phyloP scores from a whole-genome alignment of 768 basidiomycete genomes.

The Cystobasidium tubakii region DNA sequence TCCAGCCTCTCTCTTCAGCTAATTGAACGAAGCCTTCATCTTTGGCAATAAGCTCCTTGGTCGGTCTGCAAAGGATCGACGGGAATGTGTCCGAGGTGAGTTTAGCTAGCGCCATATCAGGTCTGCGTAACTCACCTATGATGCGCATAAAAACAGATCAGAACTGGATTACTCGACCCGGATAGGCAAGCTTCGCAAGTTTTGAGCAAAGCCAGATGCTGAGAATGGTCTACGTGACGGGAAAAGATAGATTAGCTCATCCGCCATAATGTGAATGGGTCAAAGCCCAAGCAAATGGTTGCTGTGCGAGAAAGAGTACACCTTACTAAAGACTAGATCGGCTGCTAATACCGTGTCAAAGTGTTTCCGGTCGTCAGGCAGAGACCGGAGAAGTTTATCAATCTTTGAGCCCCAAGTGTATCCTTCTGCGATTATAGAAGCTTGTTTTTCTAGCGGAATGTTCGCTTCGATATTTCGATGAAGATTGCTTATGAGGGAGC shows the following conservation, averaged over 20 bases:
- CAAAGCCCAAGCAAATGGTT: no score
- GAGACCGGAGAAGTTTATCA: slow-evolving; percentile 52
- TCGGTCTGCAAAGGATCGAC: neutral
- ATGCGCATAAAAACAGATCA: slow-evolving; percentile 45
- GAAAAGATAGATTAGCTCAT: neutral
- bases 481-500: slow-evolving; percentile 68
- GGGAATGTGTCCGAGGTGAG: neutral
- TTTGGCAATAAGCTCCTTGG: slow-evolving; percentile 32
- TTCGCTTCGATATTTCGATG: slow-evolving; percentile 63
- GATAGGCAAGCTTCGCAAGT: slow-evolving; percentile 58
- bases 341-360: slow-evolving; percentile 83
- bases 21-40: slow-evolving; percentile 40
- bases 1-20: slow-evolving; percentile 42
- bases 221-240: slow-evolving; percentile 40
- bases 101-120: neutral
- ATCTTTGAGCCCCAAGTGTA: slow-evolving; percentile 74
- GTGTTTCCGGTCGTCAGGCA: slow-evolving; percentile 28
- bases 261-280: neutral
- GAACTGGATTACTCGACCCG: neutral
- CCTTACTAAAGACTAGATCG: slow-evolving; percentile 61
- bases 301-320: neutral
- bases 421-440: slow-evolving; percentile 50
- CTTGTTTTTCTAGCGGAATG: slow-evolving; percentile 45
- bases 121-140: slow-evolving; percentile 37
- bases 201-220: slow-evolving; percentile 75